phyloP scores from a whole-genome alignment of 495 filamentous ascomycete genomes.

The Tuber indicum region DNA sequence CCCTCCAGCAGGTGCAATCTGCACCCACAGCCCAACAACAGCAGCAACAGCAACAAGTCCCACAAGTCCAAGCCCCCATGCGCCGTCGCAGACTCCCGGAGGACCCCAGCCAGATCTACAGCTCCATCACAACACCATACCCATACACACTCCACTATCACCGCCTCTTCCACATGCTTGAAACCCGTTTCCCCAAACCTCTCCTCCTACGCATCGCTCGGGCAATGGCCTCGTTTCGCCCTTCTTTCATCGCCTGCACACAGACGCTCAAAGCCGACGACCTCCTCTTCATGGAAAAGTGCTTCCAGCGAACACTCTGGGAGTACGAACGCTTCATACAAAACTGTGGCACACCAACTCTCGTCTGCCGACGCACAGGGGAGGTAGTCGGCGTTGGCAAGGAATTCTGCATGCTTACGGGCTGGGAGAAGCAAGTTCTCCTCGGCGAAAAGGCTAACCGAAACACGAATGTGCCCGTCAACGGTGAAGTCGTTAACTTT shows the following conservation, averaged over 20 bases:
- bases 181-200: constrained; percentile 63
- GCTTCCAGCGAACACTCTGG: constrained; percentile 83
- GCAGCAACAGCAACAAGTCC: constrained; percentile 43
- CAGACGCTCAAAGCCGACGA: constrained; percentile 76
- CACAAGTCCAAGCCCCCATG: constrained; percentile 41
- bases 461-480: constrained; percentile 69
- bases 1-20: constrained; percentile 50
- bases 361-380: constrained; percentile 85
- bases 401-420: constrained; percentile 87
- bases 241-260: constrained; percentile 83
- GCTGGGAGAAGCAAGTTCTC: constrained; percentile 87
- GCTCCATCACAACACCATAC: constrained; percentile 81
- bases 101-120: constrained; percentile 80
- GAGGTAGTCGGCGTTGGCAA: constrained; percentile 89
- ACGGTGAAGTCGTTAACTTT: constrained; percentile 41
- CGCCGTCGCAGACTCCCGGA: constrained; percentile 53
- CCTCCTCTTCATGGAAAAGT: constrained; percentile 94
- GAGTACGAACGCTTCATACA: constrained; percentile 91
- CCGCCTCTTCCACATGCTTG: constrained; percentile 71
- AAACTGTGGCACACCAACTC: constrained; percentile 75
- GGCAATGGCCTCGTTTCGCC: constrained; percentile 79
- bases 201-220: constrained; percentile 74
- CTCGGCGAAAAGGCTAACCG: constrained; percentile 81
- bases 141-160: constrained; percentile 86
- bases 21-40: constrained; percentile 47